Conservation (phyloP, 306 rosid species). For the Ammopiptanthus mongolicus region DNA sequence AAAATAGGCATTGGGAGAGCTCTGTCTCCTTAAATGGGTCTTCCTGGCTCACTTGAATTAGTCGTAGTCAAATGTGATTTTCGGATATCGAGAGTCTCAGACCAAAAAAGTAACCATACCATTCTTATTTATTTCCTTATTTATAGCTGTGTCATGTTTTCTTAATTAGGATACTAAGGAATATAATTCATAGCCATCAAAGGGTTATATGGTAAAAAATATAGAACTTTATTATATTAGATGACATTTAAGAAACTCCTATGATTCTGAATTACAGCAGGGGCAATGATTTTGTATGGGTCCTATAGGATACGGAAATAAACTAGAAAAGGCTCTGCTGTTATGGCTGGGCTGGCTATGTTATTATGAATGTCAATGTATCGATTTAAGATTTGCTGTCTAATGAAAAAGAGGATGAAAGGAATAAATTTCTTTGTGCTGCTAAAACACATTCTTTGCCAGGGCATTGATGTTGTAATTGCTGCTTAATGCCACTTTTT, state of each 20-base stretch:
- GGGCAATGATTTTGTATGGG: background rate
- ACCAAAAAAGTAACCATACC: too few species aligned
- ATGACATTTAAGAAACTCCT: background rate
- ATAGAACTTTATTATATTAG: background rate
- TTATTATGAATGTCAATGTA: background rate
- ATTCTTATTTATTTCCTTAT: background rate
- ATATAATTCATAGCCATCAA: background rate
- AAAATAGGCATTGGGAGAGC: too few species aligned
- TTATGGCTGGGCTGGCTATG: background rate
- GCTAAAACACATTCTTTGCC: background rate
- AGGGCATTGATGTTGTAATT: background rate
- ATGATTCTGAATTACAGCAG: background rate
- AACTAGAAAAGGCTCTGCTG: background rate
- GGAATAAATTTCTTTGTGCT: too few species aligned
- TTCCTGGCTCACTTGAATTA: too few species aligned
- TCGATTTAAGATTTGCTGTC: too few species aligned
- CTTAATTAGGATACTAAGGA: background rate
- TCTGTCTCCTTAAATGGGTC: too few species aligned
- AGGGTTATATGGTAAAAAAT: background rate
- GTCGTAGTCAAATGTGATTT: too few species aligned
- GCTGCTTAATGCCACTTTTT: background rate
- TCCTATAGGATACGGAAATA: background rate
- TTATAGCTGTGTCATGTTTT: background rate
- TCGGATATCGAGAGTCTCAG: too few species aligned
- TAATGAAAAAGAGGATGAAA: background rate